Evolutionary conservation across 2,329 filamentous ascomycete species (phyloP), one percentile per base, ranked within the genome.

Genomic region (Sarocladium oryzae): DNA sequence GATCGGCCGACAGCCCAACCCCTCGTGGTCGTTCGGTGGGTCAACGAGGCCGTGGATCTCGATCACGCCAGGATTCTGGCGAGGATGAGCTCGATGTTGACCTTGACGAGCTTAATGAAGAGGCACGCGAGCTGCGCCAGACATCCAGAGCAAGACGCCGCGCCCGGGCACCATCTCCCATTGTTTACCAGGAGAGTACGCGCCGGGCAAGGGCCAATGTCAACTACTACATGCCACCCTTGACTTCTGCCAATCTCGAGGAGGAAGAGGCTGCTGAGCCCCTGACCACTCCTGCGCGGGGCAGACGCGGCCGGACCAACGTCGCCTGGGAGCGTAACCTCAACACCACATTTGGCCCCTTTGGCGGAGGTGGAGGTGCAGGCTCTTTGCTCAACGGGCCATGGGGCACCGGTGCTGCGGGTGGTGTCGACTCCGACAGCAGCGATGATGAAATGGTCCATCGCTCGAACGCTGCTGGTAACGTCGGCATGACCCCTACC

Each of bases 311-410:
- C 52, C 80, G 76, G 49, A 82, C 77, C 33, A 78, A 73, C 26
- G 71, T 73, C 10, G 71, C 70, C 38, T 89, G 84, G 84, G 89
- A 92, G 63, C 86, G 90, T 48, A 88, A 79, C 52, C 76, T 97
- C 28, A 92, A 95, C 68, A 90, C 89, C 20, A 95, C 90, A 1
- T 89, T 86, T 63, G 93, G 93, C 8, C 93, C 93, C 2, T 97
- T 99, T 67, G 93, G 90, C 53, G 90, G 93, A 37, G 88, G 87
- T 41, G 83, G 85, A 38, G 88, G 88, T 32, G 78, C 78, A 37
- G 78, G 84, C 28, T 81, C 89, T 15, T 75, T 93, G 11, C 78
- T 92, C 51, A 83, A 76, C 54, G 89, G 88, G 1, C 85, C 87
- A 4, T 88, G 85, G 74, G 86, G 85, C 52, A 82, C 82, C 38